Evolutionary conservation across 306 rosid species (phyloP).

Genomic region (Albizia julibrissin): DNA sequence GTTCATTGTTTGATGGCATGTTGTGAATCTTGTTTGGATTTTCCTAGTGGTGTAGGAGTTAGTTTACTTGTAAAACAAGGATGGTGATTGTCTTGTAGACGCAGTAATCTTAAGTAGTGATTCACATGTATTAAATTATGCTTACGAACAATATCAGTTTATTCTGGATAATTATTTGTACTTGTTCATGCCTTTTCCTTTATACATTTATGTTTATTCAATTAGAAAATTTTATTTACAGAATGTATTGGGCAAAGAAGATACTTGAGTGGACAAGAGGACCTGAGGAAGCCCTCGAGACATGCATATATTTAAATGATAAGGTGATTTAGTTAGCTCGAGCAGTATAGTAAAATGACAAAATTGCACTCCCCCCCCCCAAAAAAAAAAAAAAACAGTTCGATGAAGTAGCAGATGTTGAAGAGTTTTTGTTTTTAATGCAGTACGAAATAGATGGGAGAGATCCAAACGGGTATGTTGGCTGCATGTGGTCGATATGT

Average conservation of each 20-base stretch:
- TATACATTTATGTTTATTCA: background rate
- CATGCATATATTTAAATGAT: constrained; percentile 68
- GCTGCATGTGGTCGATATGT: constrained; percentile 98
- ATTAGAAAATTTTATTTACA: constrained; percentile 36
- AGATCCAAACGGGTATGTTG: constrained; percentile 87
- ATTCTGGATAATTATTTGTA: background rate
- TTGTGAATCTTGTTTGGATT: background rate
- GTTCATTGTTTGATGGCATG: background rate
- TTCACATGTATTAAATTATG: background rate
- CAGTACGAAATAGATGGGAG: constrained; percentile 95
- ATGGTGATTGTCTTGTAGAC: too few relatives aligned
- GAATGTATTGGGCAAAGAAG: constrained; percentile 98
- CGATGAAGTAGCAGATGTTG: background rate
- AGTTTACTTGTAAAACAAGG: background rate
- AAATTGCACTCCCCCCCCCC: background rate
- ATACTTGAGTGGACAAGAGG: constrained; percentile 95
- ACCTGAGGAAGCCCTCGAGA: constrained; percentile 96
- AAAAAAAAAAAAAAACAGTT: background rate
- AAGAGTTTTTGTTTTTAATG: constrained; percentile 26
- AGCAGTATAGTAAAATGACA: background rate
- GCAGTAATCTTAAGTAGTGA: background rate
- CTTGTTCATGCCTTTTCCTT: constrained; percentile 1
- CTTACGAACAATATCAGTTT: background rate
- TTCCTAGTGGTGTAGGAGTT: background rate
- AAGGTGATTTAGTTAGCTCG: constrained; percentile 52